Base-by-base conservation (phyloP, 2,329 filamentous ascomycete genomes). In the Ascosphaera aggregata region DNA sequence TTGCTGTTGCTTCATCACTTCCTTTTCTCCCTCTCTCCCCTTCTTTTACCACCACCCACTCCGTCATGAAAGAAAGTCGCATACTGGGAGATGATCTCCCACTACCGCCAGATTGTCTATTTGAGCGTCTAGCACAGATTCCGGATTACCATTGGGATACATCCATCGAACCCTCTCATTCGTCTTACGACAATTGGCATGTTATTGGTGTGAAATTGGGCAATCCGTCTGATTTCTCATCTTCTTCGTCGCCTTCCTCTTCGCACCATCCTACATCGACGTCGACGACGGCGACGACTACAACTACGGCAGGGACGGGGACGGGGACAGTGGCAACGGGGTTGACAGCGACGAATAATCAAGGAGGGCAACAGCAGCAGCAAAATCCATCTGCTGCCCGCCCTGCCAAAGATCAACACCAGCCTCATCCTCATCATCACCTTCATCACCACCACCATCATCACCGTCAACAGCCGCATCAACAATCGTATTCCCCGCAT, bases 141-240 rank as follows among this genome's bases (percentile, higher is more conserved):
- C 66, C 74, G 36, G 78, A 77, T 39, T 84, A 81, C 53, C 71
- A 68, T 4, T 85, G 79, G 79, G 76, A 84, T 55, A 76, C 80
- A 46, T 65, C 68, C 13, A 46, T 55, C 43, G 53, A 55, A 38
- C 59, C 58, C 7, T 57, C 60, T 39, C 59, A 61, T 45, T 60
- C 69, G 38, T 81, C 75, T 49, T 94, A 93, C 58, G 82, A 91
- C 55, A 84, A 85, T 61, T 95, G 85, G 82, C 74, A 80, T 55
- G 66, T 78, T 48, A 69, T 65, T 45, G 78, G 76, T 40, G 51
- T 60, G 36, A 53, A 73, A 59, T 48, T 24, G 22, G 22, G 22
- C 11, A 7, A 5, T 27, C 7, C 22, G 5, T 7, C 22, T 11
- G 22, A 27, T 27, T 27, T 40, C 41, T 30, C 34, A 30, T 31